Conservation (phyloP, 208 protist species). For the Naegleria lovaniensis region DNA sequence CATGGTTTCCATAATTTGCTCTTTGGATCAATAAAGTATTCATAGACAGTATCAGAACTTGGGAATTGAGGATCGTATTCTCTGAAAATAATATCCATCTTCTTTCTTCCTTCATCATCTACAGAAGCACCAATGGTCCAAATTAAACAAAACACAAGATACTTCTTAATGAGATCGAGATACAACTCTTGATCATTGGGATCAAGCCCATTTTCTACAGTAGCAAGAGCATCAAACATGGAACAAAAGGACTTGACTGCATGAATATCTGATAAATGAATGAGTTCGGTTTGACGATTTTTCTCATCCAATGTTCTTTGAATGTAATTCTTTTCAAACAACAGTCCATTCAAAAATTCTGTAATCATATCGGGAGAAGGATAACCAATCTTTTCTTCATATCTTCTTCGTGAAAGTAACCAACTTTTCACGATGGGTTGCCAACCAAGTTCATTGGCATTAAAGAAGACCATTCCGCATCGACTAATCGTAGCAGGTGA, state of each 20-base stretch:
- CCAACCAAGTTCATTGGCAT: conserved; percentile 85
- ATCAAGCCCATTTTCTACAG: conserved; percentile 55
- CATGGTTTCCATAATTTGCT: conserved; percentile 80
- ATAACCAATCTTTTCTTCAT: conserved; percentile 74
- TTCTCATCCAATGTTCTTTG: background rate
- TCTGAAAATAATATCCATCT: conserved; percentile 80
- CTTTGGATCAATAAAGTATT: conserved; percentile 87
- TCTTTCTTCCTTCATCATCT: conserved; percentile 77
- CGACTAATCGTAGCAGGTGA: conserved; percentile 97
- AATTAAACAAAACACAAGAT: conserved; percentile 88
- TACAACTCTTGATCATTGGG: conserved; percentile 62
- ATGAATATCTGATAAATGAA: conserved; percentile 72
- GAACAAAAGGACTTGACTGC: conserved; percentile 80
- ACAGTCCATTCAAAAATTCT: background rate
- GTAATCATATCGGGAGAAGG: conserved; percentile 77
- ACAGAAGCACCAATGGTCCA: conserved; percentile 88
- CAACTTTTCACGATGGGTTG: conserved; percentile 84
- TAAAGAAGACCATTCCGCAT: conserved; percentile 96
- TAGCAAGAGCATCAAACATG: conserved; percentile 89
- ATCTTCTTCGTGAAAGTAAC: conserved; percentile 69
- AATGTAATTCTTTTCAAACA: background rate
- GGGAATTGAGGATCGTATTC: conserved; percentile 90
- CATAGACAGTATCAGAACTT: conserved; percentile 89
- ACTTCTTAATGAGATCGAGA: conserved; percentile 77
- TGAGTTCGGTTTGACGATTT: conserved; percentile 73